Evolutionary conservation across 805 yeast genomes (phyloP).

Genomic region (Candida orba): DNA sequence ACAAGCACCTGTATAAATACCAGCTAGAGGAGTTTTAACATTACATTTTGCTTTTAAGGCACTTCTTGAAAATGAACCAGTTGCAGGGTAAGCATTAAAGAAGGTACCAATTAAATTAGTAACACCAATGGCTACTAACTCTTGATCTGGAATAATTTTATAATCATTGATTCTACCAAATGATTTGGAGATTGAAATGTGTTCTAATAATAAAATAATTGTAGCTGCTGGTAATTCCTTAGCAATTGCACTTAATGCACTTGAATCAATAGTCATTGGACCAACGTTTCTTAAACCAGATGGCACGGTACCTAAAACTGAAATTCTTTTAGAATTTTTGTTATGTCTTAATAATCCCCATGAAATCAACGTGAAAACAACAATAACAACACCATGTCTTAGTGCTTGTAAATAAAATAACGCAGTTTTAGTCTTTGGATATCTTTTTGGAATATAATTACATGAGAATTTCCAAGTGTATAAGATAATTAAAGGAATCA

Average conservation of each 20-base stretch:
- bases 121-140: conserved; percentile 87
- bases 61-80: conserved; percentile 92
- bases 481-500: conserved; percentile 64
- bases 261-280: conserved; percentile 55
- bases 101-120: conserved; percentile 87
- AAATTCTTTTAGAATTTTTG: conserved; percentile 36
- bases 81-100: conserved; percentile 90
- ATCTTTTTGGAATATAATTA: conserved; percentile 53
- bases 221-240: conserved; percentile 80
- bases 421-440: conserved; percentile 43
- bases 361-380: conserved; percentile 75
- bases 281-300: conserved; percentile 76
- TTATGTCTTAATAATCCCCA: conserved; percentile 63
- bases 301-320: conserved; percentile 72
- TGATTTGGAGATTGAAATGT: conserved; percentile 88
- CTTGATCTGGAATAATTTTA: conserved; percentile 89
- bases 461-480: conserved; percentile 64
- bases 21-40: conserved; percentile 90
- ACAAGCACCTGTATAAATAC: conserved; percentile 83
- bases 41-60: conserved; percentile 94
- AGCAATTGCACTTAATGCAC: conserved; percentile 53
- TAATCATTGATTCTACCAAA: conserved; percentile 91
- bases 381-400: conserved; percentile 75
- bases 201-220: conserved; percentile 78
- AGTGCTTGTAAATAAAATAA: conserved; percentile 71